phyloP scores from a whole-genome alignment of 352 stramenopile species.

The Phytophthora litchii region DNA sequence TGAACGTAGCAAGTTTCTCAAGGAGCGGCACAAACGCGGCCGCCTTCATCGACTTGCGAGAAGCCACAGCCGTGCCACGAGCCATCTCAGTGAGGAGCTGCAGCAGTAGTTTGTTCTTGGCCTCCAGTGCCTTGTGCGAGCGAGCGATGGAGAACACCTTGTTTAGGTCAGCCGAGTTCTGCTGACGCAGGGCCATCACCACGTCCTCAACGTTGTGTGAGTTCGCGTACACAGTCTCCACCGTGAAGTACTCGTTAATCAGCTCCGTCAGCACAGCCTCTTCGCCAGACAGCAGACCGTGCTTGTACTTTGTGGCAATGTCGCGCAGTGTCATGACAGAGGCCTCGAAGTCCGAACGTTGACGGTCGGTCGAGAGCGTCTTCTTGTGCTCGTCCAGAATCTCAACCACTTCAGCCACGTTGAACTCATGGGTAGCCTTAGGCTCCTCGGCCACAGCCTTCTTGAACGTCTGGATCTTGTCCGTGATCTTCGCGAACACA shows the following conservation, averaged over 20 bases:
- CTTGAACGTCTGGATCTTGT: conserved; percentile 81
- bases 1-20: conserved; percentile 87
- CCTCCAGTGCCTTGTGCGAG: conserved; percentile 90
- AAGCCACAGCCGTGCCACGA: conserved; percentile 33
- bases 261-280: conserved; percentile 73
- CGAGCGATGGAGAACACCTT: conserved; percentile 91
- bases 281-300: conserved; percentile 69
- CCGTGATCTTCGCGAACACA: conserved; percentile 91
- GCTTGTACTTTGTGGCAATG: conserved; percentile 78
- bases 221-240: conserved; percentile 79
- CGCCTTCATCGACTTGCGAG: conserved; percentile 64
- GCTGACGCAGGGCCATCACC: conserved; percentile 87
- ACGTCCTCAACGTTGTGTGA: conserved; percentile 86
- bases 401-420: conserved; percentile 54
- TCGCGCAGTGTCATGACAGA: conserved; percentile 74
- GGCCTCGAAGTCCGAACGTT: conserved; percentile 74
- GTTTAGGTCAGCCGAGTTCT: conserved; percentile 87
- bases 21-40: conserved; percentile 82
- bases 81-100: conserved; percentile 70
- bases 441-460: conserved; percentile 42
- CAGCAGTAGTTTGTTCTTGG: conserved; percentile 85
- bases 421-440: conserved; percentile 46
- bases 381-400: conserved; percentile 75
- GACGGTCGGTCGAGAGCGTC: conserved; percentile 55
- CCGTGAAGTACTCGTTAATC: conserved; percentile 80